phyloP scores from a whole-genome alignment of 352 stramenopile species.

The Phytopythium vexans region DNA sequence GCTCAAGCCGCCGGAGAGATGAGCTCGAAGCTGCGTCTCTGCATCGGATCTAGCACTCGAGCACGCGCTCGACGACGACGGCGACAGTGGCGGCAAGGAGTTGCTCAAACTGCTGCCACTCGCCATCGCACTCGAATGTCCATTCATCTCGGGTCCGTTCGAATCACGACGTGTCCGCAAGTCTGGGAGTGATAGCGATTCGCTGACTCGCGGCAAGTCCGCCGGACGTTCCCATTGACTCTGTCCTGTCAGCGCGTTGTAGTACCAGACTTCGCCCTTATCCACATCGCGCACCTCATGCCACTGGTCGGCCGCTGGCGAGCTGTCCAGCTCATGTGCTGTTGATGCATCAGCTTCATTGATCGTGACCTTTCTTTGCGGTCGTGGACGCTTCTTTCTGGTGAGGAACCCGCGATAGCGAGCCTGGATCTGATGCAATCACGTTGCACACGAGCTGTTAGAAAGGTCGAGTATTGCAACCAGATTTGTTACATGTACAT shows the following conservation, averaged over 20 bases:
- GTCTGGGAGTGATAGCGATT: slow-evolving; percentile 15
- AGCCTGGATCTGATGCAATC: slow-evolving; percentile 52
- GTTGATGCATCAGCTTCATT: not conserved
- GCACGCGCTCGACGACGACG: slow-evolving; percentile 19
- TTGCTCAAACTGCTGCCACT: not conserved
- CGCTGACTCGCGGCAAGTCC: slow-evolving; percentile 7
- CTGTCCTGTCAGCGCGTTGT: slow-evolving; percentile 62
- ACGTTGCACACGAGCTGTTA: not conserved
- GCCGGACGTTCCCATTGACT: slow-evolving; percentile 73
- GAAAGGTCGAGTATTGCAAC: not conserved
- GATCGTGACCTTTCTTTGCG: not conserved
- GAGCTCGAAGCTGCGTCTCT: slow-evolving; percentile 12
- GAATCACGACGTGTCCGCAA: slow-evolving; percentile 6
- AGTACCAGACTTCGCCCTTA: slow-evolving; percentile 73
- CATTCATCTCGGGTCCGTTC: not conserved
- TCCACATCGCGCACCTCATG: slow-evolving; percentile 73
- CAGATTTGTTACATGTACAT: not conserved
- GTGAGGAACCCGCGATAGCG: slow-evolving; percentile 49
- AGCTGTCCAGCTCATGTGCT: not conserved
- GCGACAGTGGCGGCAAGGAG: slow-evolving; percentile 27
- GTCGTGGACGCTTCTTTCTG: slow-evolving; percentile 11
- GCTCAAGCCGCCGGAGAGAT: not conserved
- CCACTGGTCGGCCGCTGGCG: slow-evolving; percentile 31
- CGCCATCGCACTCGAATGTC: not conserved
- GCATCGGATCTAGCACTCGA: slow-evolving; percentile 35